Evolutionary conservation across 768 basidiomycete species (phyloP).

Genomic region (Plicaturopsis crispa): DNA sequence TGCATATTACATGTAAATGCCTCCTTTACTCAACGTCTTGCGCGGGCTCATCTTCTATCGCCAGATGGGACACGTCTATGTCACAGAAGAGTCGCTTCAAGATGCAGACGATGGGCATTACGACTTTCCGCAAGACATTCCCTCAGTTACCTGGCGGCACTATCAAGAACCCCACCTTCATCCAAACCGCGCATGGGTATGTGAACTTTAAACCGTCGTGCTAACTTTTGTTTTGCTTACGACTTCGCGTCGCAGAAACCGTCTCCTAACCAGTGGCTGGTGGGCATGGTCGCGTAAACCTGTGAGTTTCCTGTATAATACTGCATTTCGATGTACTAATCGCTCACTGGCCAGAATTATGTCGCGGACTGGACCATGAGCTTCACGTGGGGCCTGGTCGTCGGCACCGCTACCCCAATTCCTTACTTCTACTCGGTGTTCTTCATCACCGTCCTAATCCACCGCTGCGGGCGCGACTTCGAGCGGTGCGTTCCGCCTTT

Average conservation of each 20-base stretch:
- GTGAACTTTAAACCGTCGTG: slow-evolving; percentile 7
- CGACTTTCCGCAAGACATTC: slow-evolving; percentile 82
- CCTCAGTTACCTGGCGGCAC: slow-evolving; percentile 84
- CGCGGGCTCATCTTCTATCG: not conserved
- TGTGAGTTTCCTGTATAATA: slow-evolving; percentile 29
- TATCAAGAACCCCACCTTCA: slow-evolving; percentile 80
- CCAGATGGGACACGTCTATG: slow-evolving; percentile 90
- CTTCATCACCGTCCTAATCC: slow-evolving; percentile 89
- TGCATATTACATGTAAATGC: slow-evolving; percentile 77
- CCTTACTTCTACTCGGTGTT: slow-evolving; percentile 97
- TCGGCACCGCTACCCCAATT: slow-evolving; percentile 72
- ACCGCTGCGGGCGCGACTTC: slow-evolving; percentile 90
- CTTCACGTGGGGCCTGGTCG: slow-evolving; percentile 76
- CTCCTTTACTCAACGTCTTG: slow-evolving; percentile 3
- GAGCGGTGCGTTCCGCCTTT: slow-evolving; percentile 52
- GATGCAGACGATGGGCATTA: slow-evolving; percentile 91
- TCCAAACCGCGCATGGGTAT: slow-evolving; percentile 91
- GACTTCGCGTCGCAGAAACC: slow-evolving; percentile 48
- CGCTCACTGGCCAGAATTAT: slow-evolving; percentile 57
- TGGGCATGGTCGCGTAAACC: slow-evolving; percentile 95
- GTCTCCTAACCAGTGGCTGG: slow-evolving; percentile 87
- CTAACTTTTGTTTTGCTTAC: slow-evolving; percentile 1
- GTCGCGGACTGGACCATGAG: slow-evolving; percentile 89
- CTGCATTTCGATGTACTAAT: not conserved
- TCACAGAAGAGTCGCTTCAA: slow-evolving; percentile 97